phyloP scores from a whole-genome alignment of 108 stramenopile species.

The Ochromonas danica region DNA sequence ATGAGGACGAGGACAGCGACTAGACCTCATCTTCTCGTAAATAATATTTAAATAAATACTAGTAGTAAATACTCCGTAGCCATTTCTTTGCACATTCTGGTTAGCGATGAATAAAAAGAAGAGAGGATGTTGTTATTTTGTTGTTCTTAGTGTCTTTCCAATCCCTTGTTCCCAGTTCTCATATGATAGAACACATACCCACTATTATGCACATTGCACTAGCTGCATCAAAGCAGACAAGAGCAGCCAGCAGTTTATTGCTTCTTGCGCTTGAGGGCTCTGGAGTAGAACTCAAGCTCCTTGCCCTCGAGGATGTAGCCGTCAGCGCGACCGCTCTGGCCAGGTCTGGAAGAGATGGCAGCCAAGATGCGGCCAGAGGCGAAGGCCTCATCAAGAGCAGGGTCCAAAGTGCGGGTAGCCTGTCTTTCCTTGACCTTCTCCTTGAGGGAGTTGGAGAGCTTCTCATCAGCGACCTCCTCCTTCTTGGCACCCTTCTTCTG shows the following conservation, averaged over 20 bases:
- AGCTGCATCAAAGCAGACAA: no score
- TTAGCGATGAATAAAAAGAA: no score
- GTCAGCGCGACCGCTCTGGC: constrained; percentile 95
- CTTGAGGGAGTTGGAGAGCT: constrained; percentile 69
- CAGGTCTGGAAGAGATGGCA: constrained; percentile 94
- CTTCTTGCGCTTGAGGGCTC: constrained; percentile 62
- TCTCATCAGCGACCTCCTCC: constrained; percentile 57
- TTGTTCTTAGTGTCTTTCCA: no score
- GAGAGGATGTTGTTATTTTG: no score
- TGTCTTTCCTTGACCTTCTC: constrained; percentile 82
- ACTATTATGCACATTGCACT: no score
- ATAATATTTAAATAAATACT: no score
- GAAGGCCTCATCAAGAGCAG: constrained; percentile 88
- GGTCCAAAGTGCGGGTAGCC: constrained; percentile 73
- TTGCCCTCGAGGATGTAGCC: constrained; percentile 97
- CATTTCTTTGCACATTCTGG: no score
- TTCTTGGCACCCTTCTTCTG: constrained; percentile 75
- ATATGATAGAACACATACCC: no score
- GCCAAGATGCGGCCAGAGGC: constrained; percentile 91
- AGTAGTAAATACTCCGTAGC: no score
- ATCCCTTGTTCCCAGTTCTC: no score
- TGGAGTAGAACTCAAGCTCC: constrained; percentile 97
- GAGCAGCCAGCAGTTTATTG: no score
- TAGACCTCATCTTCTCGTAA: no score
- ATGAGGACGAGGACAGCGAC: background rate